Base-by-base conservation (phyloP, 768 basidiomycete genomes). In the Tylopilus vinaceipallidus region DNA sequence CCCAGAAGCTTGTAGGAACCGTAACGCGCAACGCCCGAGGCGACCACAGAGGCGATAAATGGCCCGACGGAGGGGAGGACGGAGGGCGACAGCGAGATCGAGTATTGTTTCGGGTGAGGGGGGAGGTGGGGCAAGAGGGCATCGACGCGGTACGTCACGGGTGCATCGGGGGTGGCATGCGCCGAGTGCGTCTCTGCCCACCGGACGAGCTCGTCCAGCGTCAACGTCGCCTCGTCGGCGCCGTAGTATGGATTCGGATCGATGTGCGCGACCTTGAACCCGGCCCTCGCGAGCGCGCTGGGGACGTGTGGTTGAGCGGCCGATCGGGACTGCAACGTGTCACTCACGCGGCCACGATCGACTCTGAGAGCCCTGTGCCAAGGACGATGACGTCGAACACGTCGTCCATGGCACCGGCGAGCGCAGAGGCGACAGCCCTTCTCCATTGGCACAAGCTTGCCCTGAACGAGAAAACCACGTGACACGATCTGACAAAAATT, bases 181-280 rank as follows among this genome's bases (percentile, higher is more conserved):
- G n/a, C 49, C 13, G 63, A 60, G 24, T 64, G 69, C 0, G 57
- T 49, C 40, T 84, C 75, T 10, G 80, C 79, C 91, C 90, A 95
- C 38, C 75, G 61, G 2, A 80, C 61, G 16, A 97, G 75, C 62
- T 98, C 95, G 47, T 90, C 83, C 1, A 95, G 72, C 0, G 88
- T 84, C 23, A 98, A 66, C 22, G 84, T 87, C 1, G 95, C 92
- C 65, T 93, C 82, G 40, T 83, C 74, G 13, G 77, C 85, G 38
- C 95, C 95, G 59, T 98, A 98, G 66, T 92, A 90, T 1, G 80
- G 64, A 56, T 94, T 89, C 16, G 75, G 69, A 65, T 98, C 95
- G 54, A 98, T 70, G 57, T 98, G 95, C 0, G 89, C 90, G 23
- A 98, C 84, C 52, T 80, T 87, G 68, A 87, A 84, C 37, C 93